Evolutionary conservation across 306 rosid species (phyloP).

Genomic region (Dryas alaskensis): DNA sequence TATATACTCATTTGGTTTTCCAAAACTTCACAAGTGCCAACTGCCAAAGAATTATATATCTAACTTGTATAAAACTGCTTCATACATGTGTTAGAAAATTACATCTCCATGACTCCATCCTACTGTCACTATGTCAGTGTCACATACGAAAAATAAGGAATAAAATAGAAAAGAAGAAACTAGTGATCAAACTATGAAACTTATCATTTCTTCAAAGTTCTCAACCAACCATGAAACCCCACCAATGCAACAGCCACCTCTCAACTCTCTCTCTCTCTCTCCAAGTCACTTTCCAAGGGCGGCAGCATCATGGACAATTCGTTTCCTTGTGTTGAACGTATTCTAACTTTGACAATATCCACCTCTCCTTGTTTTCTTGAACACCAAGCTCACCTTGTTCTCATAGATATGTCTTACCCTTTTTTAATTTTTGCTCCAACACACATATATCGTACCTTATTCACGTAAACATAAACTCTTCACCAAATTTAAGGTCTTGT

Average conservation of each 20-base stretch:
- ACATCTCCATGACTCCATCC: too few relatives aligned
- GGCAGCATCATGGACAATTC: conserved; percentile 5
- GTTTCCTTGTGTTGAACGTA: conserved; percentile 12
- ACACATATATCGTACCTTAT: neutral
- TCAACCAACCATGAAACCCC: neutral
- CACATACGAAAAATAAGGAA: too few relatives aligned
- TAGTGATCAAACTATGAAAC: too few relatives aligned
- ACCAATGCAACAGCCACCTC: neutral
- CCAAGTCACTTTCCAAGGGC: neutral
- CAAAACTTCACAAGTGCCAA: too few relatives aligned
- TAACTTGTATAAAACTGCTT: too few relatives aligned
- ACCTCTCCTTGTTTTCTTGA: conserved; percentile 11
- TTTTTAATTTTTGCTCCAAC: neutral
- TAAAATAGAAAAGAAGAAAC: too few relatives aligned
- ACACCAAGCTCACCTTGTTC: conserved; percentile 4
- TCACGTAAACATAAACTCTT: conserved; percentile 1
- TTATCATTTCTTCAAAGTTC: neutral
- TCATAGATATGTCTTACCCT: neutral
- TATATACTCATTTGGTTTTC: too few relatives aligned
- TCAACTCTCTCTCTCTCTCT: neutral
- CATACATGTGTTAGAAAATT: too few relatives aligned
- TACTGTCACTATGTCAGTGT: too few relatives aligned
- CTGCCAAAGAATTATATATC: too few relatives aligned
- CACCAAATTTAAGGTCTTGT: neutral
- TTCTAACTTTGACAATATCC: conserved; percentile 5